phyloP scores from a whole-genome alignment of 2,329 filamentous ascomycete species.

The Cladosporium sp. region DNA sequence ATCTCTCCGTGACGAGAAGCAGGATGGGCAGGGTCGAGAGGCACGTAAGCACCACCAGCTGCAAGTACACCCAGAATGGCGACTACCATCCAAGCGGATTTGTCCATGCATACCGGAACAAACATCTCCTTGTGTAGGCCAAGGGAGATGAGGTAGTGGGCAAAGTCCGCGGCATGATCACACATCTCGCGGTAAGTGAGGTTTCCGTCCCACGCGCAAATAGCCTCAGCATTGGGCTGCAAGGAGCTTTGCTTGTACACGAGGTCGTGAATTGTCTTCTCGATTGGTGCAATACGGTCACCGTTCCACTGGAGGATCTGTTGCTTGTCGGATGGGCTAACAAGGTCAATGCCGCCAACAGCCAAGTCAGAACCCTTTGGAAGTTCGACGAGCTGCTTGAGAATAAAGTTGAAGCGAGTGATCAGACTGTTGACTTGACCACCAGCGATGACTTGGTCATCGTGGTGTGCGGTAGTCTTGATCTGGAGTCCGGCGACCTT shows the following conservation, averaged over 20 bases:
- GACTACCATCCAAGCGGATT: conserved; percentile 32
- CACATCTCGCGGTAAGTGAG: conserved; percentile 13
- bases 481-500: conserved; percentile 2
- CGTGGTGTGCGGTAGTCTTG: conserved; percentile 11
- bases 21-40: conserved; percentile 16
- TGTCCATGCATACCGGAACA: conserved; percentile 16
- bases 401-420: conserved; percentile 9
- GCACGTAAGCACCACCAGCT: conserved; percentile 30
- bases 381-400: conserved; percentile 7
- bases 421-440: conserved; percentile 1
- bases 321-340: conserved; percentile 8
- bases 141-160: conserved; percentile 3
- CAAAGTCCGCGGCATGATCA: conserved; percentile 6
- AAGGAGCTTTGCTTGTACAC: conserved; percentile 6
- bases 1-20: conserved; percentile 7
- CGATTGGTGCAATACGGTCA: conserved; percentile 3
- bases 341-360: conserved; percentile 5
- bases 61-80: conserved; percentile 36
- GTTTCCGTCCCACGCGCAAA: conserved; percentile 15
- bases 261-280: conserved; percentile 10
- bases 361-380: background rate
- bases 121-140: conserved; percentile 9
- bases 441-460: conserved; percentile 1
- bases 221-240: conserved; percentile 50
- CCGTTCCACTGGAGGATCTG: conserved; percentile 8